Base-by-base conservation (phyloP, 768 basidiomycete species). In the Macrolepiota dolichaula region DNA sequence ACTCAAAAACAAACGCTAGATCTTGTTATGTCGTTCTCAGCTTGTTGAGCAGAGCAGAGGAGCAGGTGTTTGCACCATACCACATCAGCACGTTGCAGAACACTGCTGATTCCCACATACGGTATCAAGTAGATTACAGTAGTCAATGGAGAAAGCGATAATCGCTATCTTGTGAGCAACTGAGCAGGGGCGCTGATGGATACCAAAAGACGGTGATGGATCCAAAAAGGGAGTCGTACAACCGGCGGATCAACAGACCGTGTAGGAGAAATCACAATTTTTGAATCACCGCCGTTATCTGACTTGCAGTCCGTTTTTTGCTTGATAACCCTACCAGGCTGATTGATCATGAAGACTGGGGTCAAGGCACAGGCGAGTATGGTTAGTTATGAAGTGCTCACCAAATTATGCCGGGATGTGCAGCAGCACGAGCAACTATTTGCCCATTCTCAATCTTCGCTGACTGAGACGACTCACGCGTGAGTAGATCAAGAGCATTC, bases 401-500 rank as follows among this genome's bases (percentile, higher is more conserved):
- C 42, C 19, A 44, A 44, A 44, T 7, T 15, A n/a, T 7, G 19
- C 19, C 19, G 42, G 6, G 42, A 17, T n/a, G 15, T 44, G 42
- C 10, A 22, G 42, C 19, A 44, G 42, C 15, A 17, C 19, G 42
- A 44, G 42, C 42, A 44, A 44, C 17, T n/a, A 17, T 44, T 44
- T 44, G 42, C 42, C 17, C 42, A 44, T 44, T 44, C 17, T 44
- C 42, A n/a, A 44, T 5, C 47, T 49, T 49, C 4, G 47, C 22
- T 27, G 12, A 22, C 47, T 24, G 47, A 54, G 35, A 54, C 37
- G 52, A 22, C 36, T 37, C 50, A n/a, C 11, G 29, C 25, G 29
- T 27, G 57, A 58, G 57, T 36, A 49, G 57, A 51, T 50, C 49
- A 59, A 38, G 57, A 59, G 57, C 29, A 37, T 24, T 38, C 46